phyloP scores from a whole-genome alignment of 257 asterid species.

The Anisodus tanguticus region DNA sequence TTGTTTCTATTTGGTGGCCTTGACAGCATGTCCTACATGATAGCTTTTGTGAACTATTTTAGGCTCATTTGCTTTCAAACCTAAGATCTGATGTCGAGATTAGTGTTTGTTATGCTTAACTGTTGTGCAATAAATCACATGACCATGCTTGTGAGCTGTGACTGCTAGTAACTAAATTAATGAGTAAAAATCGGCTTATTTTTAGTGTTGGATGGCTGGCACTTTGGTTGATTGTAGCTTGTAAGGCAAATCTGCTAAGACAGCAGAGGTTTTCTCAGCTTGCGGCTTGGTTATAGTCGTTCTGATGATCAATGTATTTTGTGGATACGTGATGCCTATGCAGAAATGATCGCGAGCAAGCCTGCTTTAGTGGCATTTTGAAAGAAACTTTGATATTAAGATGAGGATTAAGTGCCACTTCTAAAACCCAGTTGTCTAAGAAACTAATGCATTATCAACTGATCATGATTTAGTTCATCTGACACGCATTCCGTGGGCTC shows the following conservation, averaged over 20 bases:
- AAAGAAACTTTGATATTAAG: conserved; percentile 17
- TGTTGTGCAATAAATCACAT: not conserved
- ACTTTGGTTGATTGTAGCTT: not conserved
- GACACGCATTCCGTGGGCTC: not conserved
- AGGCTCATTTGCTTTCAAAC: conserved; percentile 25
- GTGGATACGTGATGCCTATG: not conserved
- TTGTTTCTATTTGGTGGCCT: conserved; percentile 30
- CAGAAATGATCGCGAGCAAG: not conserved
- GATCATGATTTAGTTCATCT: conserved; percentile 7
- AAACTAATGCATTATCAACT: not conserved
- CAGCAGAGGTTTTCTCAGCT: not conserved
- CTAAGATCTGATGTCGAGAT: conserved; percentile 9
- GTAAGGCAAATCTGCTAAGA: not conserved
- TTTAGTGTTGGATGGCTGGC: not conserved
- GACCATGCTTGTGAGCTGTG: conserved; percentile 4
- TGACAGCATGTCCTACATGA: conserved; percentile 11
- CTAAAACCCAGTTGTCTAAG: not conserved
- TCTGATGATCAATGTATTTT: not conserved
- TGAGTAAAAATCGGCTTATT: not conserved
- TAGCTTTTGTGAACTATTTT: not conserved
- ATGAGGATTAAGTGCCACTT: not conserved
- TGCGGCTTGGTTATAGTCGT: not conserved
- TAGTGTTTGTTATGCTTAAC: not conserved
- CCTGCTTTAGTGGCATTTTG: not conserved
- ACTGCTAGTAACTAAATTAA: conserved; percentile 14